phyloP scores from a whole-genome alignment of 352 stramenopile species.

The Elongisporangium anandrum region DNA sequence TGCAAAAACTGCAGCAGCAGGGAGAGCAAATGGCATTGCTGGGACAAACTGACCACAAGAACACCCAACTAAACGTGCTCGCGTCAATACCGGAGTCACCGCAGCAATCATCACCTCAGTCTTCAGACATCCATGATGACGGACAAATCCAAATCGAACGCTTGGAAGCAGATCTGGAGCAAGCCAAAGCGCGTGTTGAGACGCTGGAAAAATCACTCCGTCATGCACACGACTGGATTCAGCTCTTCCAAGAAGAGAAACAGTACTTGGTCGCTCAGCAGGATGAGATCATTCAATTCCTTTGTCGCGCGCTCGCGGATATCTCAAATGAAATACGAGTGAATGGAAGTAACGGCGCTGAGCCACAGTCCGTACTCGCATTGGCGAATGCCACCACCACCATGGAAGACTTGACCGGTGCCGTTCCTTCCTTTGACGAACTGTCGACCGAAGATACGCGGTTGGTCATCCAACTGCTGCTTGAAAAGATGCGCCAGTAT shows the following conservation, averaged over 20 bases:
- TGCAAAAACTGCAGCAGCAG: conserved; percentile 46
- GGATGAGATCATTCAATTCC: conserved; percentile 64
- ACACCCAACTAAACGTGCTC: no score
- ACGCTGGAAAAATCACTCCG: conserved; percentile 25
- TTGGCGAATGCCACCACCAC: conserved; percentile 23
- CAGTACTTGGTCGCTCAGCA: conserved; percentile 56
- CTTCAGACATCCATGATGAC: no score
- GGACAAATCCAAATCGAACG: no score
- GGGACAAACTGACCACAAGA: no score
- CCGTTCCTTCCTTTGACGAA: conserved; percentile 41
- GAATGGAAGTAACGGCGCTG: neutral
- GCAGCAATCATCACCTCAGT: no score
- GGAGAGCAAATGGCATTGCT: conserved; percentile 3
- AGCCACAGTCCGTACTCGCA: conserved; percentile 3
- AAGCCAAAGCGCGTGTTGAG: conserved; percentile 5
- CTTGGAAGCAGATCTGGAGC: conserved; percentile 1
- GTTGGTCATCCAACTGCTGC: conserved; percentile 43
- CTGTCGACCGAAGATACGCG: conserved; percentile 38
- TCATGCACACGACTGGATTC: conserved; percentile 41
- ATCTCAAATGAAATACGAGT: conserved; percentile 9
- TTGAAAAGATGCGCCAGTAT: conserved; percentile 64
- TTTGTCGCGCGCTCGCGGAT: conserved; percentile 36
- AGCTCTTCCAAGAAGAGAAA: conserved; percentile 44
- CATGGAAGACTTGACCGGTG: conserved; percentile 29
- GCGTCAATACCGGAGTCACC: no score